Base-by-base conservation (phyloP, 371 early-diverging fungal genomes). In the Umbelopsis sp. region DNA sequence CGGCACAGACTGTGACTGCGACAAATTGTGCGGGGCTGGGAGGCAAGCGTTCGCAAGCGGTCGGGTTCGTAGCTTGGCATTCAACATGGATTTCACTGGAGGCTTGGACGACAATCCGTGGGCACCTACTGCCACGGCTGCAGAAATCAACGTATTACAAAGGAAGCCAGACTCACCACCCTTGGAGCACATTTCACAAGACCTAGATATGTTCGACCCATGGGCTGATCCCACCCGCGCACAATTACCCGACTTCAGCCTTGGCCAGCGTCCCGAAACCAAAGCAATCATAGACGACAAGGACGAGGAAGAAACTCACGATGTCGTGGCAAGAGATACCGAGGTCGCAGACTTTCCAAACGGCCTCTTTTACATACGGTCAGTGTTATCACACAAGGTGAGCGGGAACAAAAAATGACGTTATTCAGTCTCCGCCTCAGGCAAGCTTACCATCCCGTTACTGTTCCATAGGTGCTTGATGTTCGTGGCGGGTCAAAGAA, bases 291-390 rank as follows among this genome's bases (percentile, higher is more conserved):
- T 35, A 29, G 35, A 57, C 35, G 5, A 57, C n/a, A 57, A 18
- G n/a, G 18, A 18, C 38, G 57, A 57, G 32, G 57, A 57, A 12
- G 57, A 57, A 14, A 29, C 29, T 18, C 57, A 57, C 35, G 35
- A 57, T 57, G 57, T 35, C 18, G 57, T 32, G 18, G 16, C 35
- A 35, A 57, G 35, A 8, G 35, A 18, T 25, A 35, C 16, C 35
- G 57, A 57, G 35, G 12, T 18, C 9, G 57, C 35, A 12, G 57
- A 35, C 35, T 57, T 57, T 57, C 57, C 57, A 35, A 11, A 12
- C 32, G 57, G 57, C 18, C 35, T 57, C 10, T 57, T 57, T 29
- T 57, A 57, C 57, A 57, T 57, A 57, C 57, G 57, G 57, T 57
- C 57, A 2, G 57, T 57, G 16, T 35, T 57, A 16, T 57, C 57